Evolutionary conservation across 495 filamentous ascomycete species (phyloP).

Genomic region (Neurospora cerealis): DNA sequence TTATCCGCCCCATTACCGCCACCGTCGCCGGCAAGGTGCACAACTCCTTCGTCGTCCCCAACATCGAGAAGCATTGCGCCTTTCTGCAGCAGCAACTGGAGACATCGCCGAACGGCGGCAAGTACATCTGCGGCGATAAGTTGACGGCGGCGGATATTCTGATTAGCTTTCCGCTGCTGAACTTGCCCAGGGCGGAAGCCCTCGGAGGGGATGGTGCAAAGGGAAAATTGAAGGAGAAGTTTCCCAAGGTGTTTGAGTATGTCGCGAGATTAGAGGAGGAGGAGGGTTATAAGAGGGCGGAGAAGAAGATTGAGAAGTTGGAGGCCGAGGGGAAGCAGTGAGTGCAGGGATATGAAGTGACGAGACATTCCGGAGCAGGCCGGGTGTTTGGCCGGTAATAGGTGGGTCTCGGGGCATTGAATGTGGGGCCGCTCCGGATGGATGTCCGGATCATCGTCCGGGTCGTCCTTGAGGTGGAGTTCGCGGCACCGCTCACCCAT

Average conservation of each 20-base stretch:
- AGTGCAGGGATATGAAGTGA: neutral
- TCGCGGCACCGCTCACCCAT: neutral
- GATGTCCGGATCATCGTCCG: neutral
- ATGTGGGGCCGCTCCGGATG: neutral
- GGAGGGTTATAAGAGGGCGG: conserved; percentile 47
- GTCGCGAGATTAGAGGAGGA: conserved; percentile 48
- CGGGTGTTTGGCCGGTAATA: neutral
- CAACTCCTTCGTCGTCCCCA: conserved; percentile 48
- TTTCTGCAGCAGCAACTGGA: conserved; percentile 66
- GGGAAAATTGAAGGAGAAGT: conserved; percentile 11
- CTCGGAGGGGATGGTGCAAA: conserved; percentile 35
- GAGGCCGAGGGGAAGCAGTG: conserved; percentile 21
- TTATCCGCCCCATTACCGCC: conserved; percentile 67
- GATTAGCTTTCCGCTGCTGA: conserved; percentile 61
- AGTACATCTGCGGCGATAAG: conserved; percentile 59
- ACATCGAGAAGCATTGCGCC: conserved; percentile 51
- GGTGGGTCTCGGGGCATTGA: neutral
- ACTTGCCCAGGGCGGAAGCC: conserved; percentile 37
- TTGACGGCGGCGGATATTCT: conserved; percentile 76
- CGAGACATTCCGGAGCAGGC: neutral
- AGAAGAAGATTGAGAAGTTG: conserved; percentile 49
- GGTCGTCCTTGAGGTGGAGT: neutral
- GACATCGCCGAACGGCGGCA: conserved; percentile 44
- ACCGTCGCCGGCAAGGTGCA: conserved; percentile 54
- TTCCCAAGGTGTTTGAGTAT: conserved; percentile 49